Base-by-base conservation (phyloP, 371 early-diverging fungal genomes). In the Caulochytrium protostelioides region DNA sequence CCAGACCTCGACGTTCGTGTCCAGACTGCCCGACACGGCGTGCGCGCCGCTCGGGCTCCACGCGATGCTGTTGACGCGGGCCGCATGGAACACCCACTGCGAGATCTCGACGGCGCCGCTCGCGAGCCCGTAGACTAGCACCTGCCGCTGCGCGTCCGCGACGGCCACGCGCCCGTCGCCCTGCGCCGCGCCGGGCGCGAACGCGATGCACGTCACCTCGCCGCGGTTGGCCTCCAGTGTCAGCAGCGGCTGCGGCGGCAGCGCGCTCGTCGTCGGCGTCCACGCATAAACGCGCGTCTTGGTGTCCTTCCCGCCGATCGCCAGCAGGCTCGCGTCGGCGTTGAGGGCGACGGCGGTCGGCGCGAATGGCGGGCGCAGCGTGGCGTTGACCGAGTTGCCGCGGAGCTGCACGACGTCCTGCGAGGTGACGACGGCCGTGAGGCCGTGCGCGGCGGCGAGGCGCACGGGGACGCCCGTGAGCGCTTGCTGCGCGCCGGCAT, bases 1-100 rank as follows among this genome's bases (percentile, higher is more conserved):
- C 90, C 91, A 94, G 5, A 91, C 70, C 46, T 75, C 79, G 17
- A 91, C 62, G 49, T 81, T 70, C 38, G 84, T 81, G 50, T 94
- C 95, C 29, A 91, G 62, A 25, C 76, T 64, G 13, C 79, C 78
- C 28, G 81, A 79, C 1, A 72, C 90, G 3, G 78, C 72, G 45
- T 74, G 72, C 9, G 44, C 38, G 8, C 76, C 72, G 48, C 79
- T 79, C 3, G 63, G 57, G 4, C 79, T 70, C 86, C 90, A 91
- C 0, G 58, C 53, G 20, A 94, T 44, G 6, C 57, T 51, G 38
- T 73, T 76, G 36, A 94, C 67, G 20, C 83, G 73, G n/a, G 79
- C 83, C 2, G 69, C 70, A 54, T 94, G 95, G 62, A 76, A 81
- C 8, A 76, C 76, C 90, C 91, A 94, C 22, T 70, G 72, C 35